A percentile compares a stretch with the other conserved stretches of the same genome.
Conservation (phyloP, 257 asterid genomes). For the Misopates orontium region DNA sequence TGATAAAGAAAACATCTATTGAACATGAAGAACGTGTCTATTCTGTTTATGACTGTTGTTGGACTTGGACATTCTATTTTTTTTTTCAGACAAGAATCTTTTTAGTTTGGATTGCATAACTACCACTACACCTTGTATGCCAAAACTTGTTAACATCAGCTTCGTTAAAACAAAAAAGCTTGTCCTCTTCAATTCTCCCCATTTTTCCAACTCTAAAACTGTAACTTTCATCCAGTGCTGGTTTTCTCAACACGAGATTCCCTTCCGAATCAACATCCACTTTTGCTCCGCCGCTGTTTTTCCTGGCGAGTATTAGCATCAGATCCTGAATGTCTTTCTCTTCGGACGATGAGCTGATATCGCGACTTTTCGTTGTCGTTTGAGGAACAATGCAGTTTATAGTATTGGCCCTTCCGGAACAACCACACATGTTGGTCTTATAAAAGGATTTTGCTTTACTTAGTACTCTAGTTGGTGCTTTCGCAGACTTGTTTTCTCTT, state of each 20-base stretch:
- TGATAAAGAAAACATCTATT: no score
- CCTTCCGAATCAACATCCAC: constrained; percentile 44
- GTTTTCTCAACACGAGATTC: constrained; percentile 38
- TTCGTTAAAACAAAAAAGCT: constrained; percentile 51
- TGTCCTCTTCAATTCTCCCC: constrained; percentile 61
- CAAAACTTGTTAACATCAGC: constrained; percentile 25
- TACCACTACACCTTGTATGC: background rate
- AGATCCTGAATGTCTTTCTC: constrained; percentile 33
- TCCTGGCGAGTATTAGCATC: constrained; percentile 25
- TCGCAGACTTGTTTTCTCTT: constrained; percentile 11
- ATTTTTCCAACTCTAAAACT: constrained; percentile 56
- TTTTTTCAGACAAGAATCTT: background rate
- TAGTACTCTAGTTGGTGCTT: constrained; percentile 11
- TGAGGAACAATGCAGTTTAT: constrained; percentile 32
- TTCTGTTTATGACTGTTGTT: no score
- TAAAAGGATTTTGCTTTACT: constrained; percentile 29
- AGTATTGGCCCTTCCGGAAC: constrained; percentile 22
- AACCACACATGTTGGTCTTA: constrained; percentile 25
- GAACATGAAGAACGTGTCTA: no score
- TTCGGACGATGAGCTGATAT: background rate
- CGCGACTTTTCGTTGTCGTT: background rate
- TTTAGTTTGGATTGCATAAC: background rate
- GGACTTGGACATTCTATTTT: no score
- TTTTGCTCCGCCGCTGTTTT: constrained; percentile 32
- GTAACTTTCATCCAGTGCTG: constrained; percentile 35